These are phyloP conservation scores for Pythium guiyangense DNA, from an alignment of 352 stramenopile species.

Conservation along the genomic window DNA sequence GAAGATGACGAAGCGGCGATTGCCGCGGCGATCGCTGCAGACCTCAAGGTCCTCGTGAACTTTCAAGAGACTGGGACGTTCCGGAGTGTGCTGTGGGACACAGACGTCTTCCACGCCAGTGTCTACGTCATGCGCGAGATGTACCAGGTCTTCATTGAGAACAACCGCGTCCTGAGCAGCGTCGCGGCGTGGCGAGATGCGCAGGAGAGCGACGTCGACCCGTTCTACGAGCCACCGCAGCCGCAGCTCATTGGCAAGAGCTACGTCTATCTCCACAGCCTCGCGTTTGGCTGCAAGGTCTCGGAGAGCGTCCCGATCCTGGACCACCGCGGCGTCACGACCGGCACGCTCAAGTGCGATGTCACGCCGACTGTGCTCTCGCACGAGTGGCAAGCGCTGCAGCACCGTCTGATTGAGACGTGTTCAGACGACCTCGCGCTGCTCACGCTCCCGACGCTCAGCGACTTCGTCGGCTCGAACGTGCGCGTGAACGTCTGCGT, in stretches of 20 bases:
- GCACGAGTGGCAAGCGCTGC: slow-evolving; percentile 67
- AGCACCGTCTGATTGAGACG: slow-evolving; percentile 58
- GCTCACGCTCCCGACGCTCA: slow-evolving; percentile 38
- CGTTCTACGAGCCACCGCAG: slow-evolving; percentile 71
- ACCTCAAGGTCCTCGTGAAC: slow-evolving; percentile 75
- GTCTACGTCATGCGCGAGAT: slow-evolving; percentile 86
- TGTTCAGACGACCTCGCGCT: slow-evolving; percentile 33
- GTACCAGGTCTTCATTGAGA: slow-evolving; percentile 83
- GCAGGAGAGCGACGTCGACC: slow-evolving; percentile 44
- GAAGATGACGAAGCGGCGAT: slow-evolving; percentile 60
- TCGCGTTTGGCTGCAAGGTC: slow-evolving; percentile 64
- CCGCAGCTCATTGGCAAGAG: slow-evolving; percentile 70
- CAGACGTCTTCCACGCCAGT: slow-evolving; percentile 75
- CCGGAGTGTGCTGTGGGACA: slow-evolving; percentile 69
- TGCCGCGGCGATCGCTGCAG: slow-evolving; percentile 41
- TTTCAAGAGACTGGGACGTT: slow-evolving; percentile 75
- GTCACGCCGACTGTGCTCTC: slow-evolving; percentile 60
- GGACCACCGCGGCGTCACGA: slow-evolving; percentile 32
- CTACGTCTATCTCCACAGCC: slow-evolving; percentile 59
- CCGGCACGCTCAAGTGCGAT: slow-evolving; percentile 49
- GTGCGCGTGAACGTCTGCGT: slow-evolving; percentile 49
- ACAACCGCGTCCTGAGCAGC: slow-evolving; percentile 40
- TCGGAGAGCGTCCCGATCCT: slow-evolving; percentile 53
- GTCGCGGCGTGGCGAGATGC: slow-evolving; percentile 26
- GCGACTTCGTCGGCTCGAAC: slow-evolving; percentile 46